Evolutionary conservation across 2,329 filamentous ascomycete genomes (phyloP), one percentile per base, ranked within the genome.

Genomic region (Fusarium penzigii): DNA sequence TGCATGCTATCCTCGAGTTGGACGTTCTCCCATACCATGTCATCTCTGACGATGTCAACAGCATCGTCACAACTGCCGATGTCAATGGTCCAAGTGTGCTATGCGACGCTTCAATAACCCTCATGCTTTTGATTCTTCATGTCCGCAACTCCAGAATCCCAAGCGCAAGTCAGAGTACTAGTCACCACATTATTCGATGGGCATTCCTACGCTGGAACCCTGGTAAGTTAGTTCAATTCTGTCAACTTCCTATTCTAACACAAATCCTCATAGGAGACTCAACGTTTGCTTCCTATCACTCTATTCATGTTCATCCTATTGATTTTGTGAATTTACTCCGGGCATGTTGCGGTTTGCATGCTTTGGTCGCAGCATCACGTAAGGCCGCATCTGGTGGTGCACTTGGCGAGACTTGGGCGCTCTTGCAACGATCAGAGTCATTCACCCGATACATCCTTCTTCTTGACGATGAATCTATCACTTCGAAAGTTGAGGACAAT

Each of bases 121-220:
- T 99, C 39, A 90, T 96, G 83, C 76, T 81, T 14, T 81, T 82
- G 49, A 70, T 95, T 40, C 76, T 94, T 36, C 80, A 85, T 50
- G 75, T 85, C 39, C 83, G 85, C 47, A 85, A 88, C 59, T 79
- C 82, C 29, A 81, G 87, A 62, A 84, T 88, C 42, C 88, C 90
- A 2, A 86, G 83, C 52, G 82, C 83, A 36, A 89, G 83, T 58
- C 82, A 86, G 59, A 78, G 78, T 39, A 88, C 86, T 4, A 86
- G 84, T 38, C 88, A 85, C 57, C 84, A 89, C 62, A 80, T 94
- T 36, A 82, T 94, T 50, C 81, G 85, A 62, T 99, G 94, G 94
- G 70, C 94, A 1, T 86, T 92, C 62, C 81, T 85, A 34, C 87
- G 82, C 63, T 99, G 93, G 92, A 86, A 85, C 59, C 88, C 92